These are phyloP conservation scores for rapeseed (Brassica napus) DNA, from an alignment of 345 rosid species.

Conservation along the genomic window Da-Ae NC_063448.1:46429501-46430000, in stretches of 20 bases:
- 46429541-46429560: slow-evolving; percentile 86
- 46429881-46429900: slow-evolving; percentile 69
- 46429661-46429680: slow-evolving; percentile 65
- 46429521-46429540: slow-evolving; percentile 76
- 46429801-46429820: slow-evolving; percentile 47
- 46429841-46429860: slow-evolving; percentile 82
- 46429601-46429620: background rate
- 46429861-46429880: slow-evolving; percentile 62
- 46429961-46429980: slow-evolving; percentile 88
- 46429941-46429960: slow-evolving; percentile 45
- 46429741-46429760: slow-evolving; percentile 43
- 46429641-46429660: slow-evolving; percentile 88
- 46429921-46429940: slow-evolving; percentile 54
- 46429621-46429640: slow-evolving; percentile 7
- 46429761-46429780: slow-evolving; percentile 1
- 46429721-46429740: slow-evolving; percentile 52
- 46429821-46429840: slow-evolving; percentile 69
- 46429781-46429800: background rate
- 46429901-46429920: slow-evolving; percentile 78
- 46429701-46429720: slow-evolving; percentile 48
- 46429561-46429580: slow-evolving; percentile 36
- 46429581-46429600: slow-evolving; percentile 5
- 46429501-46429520: slow-evolving; percentile 92
- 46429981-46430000: slow-evolving; percentile 49
- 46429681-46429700: slow-evolving; percentile 53